phyloP scores from a whole-genome alignment of 495 filamentous ascomycete genomes.

The Lineolata rhizophorae region DNA sequence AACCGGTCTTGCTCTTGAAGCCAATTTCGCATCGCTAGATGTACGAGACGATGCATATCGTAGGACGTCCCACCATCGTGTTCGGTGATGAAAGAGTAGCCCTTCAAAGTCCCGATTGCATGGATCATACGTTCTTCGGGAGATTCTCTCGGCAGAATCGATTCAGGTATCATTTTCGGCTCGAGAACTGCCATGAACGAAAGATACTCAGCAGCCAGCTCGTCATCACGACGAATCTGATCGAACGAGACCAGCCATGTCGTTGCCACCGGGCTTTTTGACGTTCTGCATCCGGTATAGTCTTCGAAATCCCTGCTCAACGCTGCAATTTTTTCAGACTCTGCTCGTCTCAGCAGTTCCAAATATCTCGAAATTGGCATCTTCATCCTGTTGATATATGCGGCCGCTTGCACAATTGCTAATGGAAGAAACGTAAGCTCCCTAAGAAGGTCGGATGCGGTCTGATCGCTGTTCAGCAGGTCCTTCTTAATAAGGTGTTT shows the following conservation, averaged over 20 bases:
- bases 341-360: slow-evolving; percentile 19
- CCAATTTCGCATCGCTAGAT: slow-evolving; percentile 22
- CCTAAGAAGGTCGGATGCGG: not conserved
- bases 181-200: slow-evolving; percentile 24
- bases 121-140: slow-evolving; percentile 6
- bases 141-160: slow-evolving; percentile 13
- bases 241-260: slow-evolving; percentile 34
- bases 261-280: slow-evolving; percentile 27
- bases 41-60: slow-evolving; percentile 27
- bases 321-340: slow-evolving; percentile 20
- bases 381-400: slow-evolving; percentile 6
- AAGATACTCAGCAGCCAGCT: slow-evolving; percentile 18
- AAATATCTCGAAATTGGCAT: slow-evolving; percentile 23
- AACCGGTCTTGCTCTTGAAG: slow-evolving; percentile 3
- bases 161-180: slow-evolving; percentile 21
- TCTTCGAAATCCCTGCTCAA: slow-evolving; percentile 30
- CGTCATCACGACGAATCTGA: slow-evolving; percentile 19
- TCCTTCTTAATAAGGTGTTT: slow-evolving; percentile 8
- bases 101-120: not conserved
- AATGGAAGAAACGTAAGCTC: slow-evolving; percentile 4
- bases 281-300: slow-evolving; percentile 19
- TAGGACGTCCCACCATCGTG: slow-evolving; percentile 12
- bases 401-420: slow-evolving; percentile 8
- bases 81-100: slow-evolving; percentile 1
- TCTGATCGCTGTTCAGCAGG: slow-evolving; percentile 1